Evolutionary conservation across 139 green algal genomes (phyloP), one percentile per base, ranked within the genome.

Genomic region (Picochlorum costavermella): DNA sequence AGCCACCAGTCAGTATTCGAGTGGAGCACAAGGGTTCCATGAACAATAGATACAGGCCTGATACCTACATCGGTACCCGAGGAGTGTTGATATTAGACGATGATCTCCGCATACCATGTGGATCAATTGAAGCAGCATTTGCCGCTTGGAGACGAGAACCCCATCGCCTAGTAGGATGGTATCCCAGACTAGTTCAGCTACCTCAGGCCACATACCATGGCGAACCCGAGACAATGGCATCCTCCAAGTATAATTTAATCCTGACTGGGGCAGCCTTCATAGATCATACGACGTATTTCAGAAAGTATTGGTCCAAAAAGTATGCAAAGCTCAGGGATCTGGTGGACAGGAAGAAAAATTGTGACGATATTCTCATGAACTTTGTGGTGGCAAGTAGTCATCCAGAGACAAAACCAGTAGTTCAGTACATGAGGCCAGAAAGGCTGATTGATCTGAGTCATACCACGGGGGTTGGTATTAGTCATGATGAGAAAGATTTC

Each of bases 331-430:
- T 62, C 3, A 28, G 70, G 0, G 37, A 31, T 16, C 9, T 60
- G n/a, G 75, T 82, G 31, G 71, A 82, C 64, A 29, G 26, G 4
- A 46, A 73, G n/a, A 68, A 74, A 48, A 82, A 82, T 56, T 82
- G 76, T 33, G 76, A 83, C 17, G 76, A 83, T 46, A 56, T 79
- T 50, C 49, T 83, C 30, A 60, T 79, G 51, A 79, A 83, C 64
- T 79, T 77, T 67, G 48, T 83, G 23, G 46, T 83, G 40, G 76
- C 76, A n/a, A 66, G 57, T 40, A 16, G 6, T 4, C 31, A 64
- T 30, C 14, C 0, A 51, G 58, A 6, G 40, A 51, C 50, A 4
- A 17, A 16, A 16, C 50, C 23, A n/a, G 13, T 31, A 26, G 36
- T 66, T 13, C 17, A 28, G 33, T 66, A 56, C 36, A 25, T 56